Percentiles rank a stretch among this genome's conserved stretches.
phyloP scores from a whole-genome alignment of 306 rosid genomes.

The Canavalia gladiata region DNA sequence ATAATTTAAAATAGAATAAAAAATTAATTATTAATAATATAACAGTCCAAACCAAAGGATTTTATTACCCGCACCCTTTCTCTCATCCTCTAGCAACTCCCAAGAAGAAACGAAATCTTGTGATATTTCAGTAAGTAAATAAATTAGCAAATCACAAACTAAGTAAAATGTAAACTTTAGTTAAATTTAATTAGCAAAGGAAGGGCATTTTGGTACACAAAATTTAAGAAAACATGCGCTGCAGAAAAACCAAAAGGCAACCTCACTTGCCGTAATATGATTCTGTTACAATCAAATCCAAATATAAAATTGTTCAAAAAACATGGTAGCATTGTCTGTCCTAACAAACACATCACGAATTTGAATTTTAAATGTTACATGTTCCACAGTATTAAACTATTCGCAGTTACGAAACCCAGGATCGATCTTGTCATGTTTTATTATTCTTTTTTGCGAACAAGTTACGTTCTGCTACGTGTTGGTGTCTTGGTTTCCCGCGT shows the following conservation, averaged over 20 bases:
- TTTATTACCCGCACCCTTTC: no score
- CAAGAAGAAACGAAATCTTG: no score
- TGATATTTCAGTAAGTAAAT: no score
- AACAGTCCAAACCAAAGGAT: no score
- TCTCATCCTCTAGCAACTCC: no score
- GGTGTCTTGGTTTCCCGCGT: neutral
- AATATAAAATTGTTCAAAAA: neutral
- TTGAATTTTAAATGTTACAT: neutral
- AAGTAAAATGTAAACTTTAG: no score
- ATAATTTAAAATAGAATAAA: no score
- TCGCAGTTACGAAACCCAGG: neutral
- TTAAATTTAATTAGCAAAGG: neutral
- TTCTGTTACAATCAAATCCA: neutral
- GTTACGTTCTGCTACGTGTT: conserved; percentile 33
- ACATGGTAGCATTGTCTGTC: conserved; percentile 12
- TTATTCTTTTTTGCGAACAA: no score
- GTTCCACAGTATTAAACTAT: neutral
- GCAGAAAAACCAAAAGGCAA: neutral
- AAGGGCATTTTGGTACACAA: conserved; percentile 24
- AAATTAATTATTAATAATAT: no score
- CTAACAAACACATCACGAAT: neutral
- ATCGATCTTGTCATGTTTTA: neutral
- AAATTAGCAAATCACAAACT: no score
- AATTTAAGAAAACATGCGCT: neutral
- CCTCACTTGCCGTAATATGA: neutral